Evolutionary conservation across 2,329 filamentous ascomycete species (phyloP).

Genomic region (Monosporascus sp.): DNA sequence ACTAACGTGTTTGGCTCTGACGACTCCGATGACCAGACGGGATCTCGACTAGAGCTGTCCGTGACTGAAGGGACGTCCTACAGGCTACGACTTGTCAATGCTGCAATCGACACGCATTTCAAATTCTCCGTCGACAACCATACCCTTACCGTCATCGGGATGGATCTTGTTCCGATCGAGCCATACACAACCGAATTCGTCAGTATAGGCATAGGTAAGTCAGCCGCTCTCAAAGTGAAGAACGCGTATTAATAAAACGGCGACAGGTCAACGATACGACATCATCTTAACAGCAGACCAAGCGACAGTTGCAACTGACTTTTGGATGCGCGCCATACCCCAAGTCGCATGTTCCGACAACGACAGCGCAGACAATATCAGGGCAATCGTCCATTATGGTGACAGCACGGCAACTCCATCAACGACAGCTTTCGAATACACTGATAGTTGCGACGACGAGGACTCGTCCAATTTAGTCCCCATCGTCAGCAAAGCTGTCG

Average conservation of each 20-base stretch:
- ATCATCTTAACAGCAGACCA: slow-evolving; percentile 39
- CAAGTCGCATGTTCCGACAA: slow-evolving; percentile 37
- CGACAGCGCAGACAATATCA: slow-evolving; percentile 36
- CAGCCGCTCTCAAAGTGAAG: too few species aligned
- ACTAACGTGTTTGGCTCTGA: slow-evolving; percentile 23
- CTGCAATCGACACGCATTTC: slow-evolving; percentile 37
- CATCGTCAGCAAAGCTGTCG: slow-evolving; percentile 28
- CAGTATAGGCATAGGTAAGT: slow-evolving; percentile 23
- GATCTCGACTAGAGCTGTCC: slow-evolving; percentile 30
- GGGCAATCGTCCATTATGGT: slow-evolving; percentile 42
- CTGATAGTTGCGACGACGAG: slow-evolving; percentile 30
- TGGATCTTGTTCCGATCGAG: slow-evolving; percentile 53
- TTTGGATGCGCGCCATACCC: slow-evolving; percentile 44
- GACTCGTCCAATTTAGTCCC: slow-evolving; percentile 25
- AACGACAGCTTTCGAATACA: slow-evolving; percentile 13
- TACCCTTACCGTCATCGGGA: slow-evolving; percentile 49
- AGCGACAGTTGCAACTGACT: slow-evolving; percentile 27
- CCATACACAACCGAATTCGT: slow-evolving; percentile 46
- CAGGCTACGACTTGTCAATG: slow-evolving; percentile 44
- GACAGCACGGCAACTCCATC: slow-evolving; percentile 12
- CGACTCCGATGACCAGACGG: slow-evolving; percentile 15
- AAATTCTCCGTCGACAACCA: slow-evolving; percentile 53
- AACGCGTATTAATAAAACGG: slow-evolving; percentile 2
- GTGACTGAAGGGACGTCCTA: slow-evolving; percentile 39
- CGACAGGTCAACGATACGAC: slow-evolving; percentile 38